Evolutionary conservation across 2,329 filamentous ascomycete species (phyloP).

Genomic region (Fusarium sp.): DNA sequence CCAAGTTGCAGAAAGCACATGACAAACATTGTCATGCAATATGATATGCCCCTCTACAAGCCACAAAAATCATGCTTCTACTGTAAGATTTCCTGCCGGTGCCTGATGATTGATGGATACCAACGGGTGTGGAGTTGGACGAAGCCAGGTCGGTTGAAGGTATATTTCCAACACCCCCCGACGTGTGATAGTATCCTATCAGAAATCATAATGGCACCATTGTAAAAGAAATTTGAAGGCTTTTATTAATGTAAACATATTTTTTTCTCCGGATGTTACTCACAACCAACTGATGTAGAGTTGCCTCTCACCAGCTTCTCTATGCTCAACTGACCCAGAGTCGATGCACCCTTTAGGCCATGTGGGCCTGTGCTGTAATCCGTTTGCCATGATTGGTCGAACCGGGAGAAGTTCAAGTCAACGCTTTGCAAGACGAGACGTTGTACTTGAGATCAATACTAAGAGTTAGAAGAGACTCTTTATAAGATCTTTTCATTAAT

Average conservation of each 20-base stretch:
- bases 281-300: neutral
- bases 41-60: neutral
- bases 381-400: neutral
- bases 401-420: neutral
- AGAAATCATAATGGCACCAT: neutral
- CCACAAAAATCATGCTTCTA: neutral
- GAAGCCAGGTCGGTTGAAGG: neutral
- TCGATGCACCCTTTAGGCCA: neutral
- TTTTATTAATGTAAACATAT: neutral
- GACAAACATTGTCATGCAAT: neutral
- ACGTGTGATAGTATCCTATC: neutral
- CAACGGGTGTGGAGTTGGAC: neutral
- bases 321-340: neutral
- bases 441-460: neutral
- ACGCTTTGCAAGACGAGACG: neutral
- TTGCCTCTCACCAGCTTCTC: neutral
- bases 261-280: neutral
- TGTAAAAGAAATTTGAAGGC: neutral
- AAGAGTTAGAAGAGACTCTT: neutral
- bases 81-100: neutral
- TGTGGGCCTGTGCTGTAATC: neutral
- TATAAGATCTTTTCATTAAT: neutral
- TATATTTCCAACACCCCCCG: neutral
- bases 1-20: neutral
- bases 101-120: neutral